These are phyloP conservation scores for Pilobolus umbonatus DNA, from an alignment of 192 early-diverging fungal genomes.

Conservation along the genomic window DNA sequence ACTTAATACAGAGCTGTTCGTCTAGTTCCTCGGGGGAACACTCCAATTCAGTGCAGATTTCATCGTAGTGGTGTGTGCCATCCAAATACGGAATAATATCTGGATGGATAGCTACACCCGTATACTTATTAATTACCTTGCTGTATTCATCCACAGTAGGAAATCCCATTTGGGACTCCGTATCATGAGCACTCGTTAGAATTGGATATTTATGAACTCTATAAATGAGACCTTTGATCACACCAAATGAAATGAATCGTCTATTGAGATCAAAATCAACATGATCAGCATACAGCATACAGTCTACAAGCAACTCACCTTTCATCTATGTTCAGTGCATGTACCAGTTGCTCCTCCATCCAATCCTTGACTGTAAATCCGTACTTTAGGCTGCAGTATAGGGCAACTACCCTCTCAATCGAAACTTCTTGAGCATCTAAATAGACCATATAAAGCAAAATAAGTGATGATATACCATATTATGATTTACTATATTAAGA, in stretches of 20 bases:
- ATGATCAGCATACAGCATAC: background rate
- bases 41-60: constrained; percentile 65
- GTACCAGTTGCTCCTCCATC: constrained; percentile 72
- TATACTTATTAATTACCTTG: constrained; percentile 23
- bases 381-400: constrained; percentile 78
- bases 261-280: constrained; percentile 35
- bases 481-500: background rate
- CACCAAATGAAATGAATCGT: constrained; percentile 88
- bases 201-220: constrained; percentile 92
- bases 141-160: constrained; percentile 1
- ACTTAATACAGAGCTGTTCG: constrained; percentile 35
- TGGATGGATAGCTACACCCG: constrained; percentile 15
- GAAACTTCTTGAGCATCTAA: constrained; percentile 47
- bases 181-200: constrained; percentile 22
- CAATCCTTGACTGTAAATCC: constrained; percentile 80
- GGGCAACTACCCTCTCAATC: constrained; percentile 64
- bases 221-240: constrained; percentile 76
- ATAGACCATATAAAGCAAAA: background rate
- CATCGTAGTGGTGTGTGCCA: constrained; percentile 70
- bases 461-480: background rate
- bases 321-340: constrained; percentile 69
- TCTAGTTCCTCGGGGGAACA: constrained; percentile 59
- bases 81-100: constrained; percentile 46
- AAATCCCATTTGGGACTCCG: background rate
- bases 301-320: constrained; percentile 46